A percentile compares a stretch with the other conserved stretches of the same genome.
These are phyloP conservation scores for Carpinus fangiana DNA, from an alignment of 306 rosid genomes.

Conservation along the genomic window DNA sequence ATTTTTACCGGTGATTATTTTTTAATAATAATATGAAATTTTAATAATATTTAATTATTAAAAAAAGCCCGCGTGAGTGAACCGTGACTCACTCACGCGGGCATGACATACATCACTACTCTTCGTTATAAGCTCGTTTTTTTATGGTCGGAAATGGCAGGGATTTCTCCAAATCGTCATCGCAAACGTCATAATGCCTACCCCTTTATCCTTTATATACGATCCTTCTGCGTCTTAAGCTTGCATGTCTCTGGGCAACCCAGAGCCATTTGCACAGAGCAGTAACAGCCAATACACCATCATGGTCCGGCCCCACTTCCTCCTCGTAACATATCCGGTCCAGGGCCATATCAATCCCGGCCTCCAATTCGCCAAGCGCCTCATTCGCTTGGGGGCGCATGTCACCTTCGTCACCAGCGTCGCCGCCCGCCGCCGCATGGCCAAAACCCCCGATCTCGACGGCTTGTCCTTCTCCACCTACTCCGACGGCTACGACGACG, in stretches of 20 bases:
- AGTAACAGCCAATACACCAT: background rate
- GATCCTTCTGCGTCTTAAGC: background rate
- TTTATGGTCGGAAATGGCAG: no score
- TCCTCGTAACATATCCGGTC: constrained; percentile 37
- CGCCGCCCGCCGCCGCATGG: constrained; percentile 24
- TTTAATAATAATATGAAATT: no score
- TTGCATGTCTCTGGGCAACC: background rate
- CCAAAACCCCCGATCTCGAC: background rate
- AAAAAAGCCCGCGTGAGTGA: no score
- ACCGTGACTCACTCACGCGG: no score
- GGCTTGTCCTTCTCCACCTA: constrained; percentile 16
- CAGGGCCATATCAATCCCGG: constrained; percentile 61
- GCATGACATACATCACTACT: no score
- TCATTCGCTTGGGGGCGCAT: constrained; percentile 22
- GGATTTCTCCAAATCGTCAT: no score
- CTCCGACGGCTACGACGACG: constrained; percentile 53
- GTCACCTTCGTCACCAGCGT: constrained; percentile 36
- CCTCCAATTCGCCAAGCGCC: constrained; percentile 43
- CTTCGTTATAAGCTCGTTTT: no score
- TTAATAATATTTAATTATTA: no score
- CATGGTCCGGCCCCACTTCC: constrained; percentile 30
- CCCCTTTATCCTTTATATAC: background rate
- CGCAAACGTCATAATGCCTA: no score
- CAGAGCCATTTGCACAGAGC: no score
- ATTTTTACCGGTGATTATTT: no score